Percentiles rank a stretch among this genome's conserved stretches.
Evolutionary conservation across 768 basidiomycete genomes (phyloP).

Genomic region (Termitomyces sp.): DNA sequence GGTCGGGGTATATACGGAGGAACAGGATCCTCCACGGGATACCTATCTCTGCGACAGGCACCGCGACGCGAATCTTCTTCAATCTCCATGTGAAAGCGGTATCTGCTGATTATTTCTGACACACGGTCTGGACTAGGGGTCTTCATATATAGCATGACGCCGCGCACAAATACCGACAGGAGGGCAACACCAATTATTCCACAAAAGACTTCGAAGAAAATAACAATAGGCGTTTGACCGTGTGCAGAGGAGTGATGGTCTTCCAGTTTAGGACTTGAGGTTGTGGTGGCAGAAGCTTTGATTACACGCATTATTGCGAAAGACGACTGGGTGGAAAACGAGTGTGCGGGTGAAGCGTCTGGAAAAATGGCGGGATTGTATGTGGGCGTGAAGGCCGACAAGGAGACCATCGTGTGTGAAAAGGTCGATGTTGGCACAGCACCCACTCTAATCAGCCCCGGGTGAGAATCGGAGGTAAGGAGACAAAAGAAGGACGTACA

Average conservation of each 20-base stretch:
- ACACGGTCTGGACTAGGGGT: constrained; percentile 43
- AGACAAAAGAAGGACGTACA: constrained; percentile 1
- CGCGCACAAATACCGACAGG: constrained; percentile 33
- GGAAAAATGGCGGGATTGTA: constrained; percentile 1
- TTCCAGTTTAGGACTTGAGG: not conserved
- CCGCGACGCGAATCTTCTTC: constrained; percentile 39
- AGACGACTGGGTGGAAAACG: not conserved
- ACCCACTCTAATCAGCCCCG: constrained; percentile 4
- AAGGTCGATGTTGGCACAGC: constrained; percentile 13
- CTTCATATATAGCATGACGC: constrained; percentile 34
- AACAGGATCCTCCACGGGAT: constrained; percentile 35
- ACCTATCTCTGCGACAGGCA: constrained; percentile 20
- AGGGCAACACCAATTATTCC: constrained; percentile 31
- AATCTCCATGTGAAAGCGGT: constrained; percentile 46
- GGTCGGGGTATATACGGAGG: constrained; percentile 51
- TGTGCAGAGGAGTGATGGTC: constrained; percentile 11
- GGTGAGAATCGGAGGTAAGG: not conserved
- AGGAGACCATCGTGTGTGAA: not conserved
- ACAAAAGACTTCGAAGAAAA: constrained; percentile 42
- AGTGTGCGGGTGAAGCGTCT: not conserved
- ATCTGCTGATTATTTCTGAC: constrained; percentile 33
- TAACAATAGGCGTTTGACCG: constrained; percentile 27
- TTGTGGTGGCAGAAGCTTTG: constrained; percentile 9
- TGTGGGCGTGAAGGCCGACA: constrained; percentile 2
- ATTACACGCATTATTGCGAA: constrained; percentile 1